phyloP scores from a whole-genome alignment of 2,329 filamentous ascomycete genomes.

The Fusarium hostae region DNA sequence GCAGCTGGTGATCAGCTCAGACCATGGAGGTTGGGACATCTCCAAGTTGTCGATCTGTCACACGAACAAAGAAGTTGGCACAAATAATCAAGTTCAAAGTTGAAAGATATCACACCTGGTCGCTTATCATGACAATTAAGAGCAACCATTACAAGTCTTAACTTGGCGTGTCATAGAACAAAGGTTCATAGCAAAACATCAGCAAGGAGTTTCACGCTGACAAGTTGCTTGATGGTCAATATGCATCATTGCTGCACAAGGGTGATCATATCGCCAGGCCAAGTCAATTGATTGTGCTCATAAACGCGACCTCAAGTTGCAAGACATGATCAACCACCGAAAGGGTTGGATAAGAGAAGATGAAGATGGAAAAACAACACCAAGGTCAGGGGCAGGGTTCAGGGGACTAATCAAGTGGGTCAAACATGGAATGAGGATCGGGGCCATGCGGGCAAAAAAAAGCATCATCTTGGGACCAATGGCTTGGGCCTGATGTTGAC shows the following conservation, averaged over 20 bases:
- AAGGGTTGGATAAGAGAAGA: constrained; percentile 32
- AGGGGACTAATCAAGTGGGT: constrained; percentile 33
- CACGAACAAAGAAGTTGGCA: neutral
- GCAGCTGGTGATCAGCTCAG: constrained; percentile 3
- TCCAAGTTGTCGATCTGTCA: constrained; percentile 13
- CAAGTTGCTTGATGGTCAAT: neutral
- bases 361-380: constrained; percentile 7
- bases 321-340: constrained; percentile 11
- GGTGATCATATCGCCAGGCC: neutral
- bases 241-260: neutral
- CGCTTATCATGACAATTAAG: constrained; percentile 5
- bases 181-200: neutral
- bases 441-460: constrained; percentile 20
- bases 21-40: neutral
- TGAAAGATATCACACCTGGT: constrained; percentile 8
- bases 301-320: constrained; percentile 3
- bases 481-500: constrained; percentile 30
- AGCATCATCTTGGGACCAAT: constrained; percentile 35
- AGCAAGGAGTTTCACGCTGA: neutral
- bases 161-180: neutral
- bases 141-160: neutral
- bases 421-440: constrained; percentile 28
- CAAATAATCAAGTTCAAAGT: constrained; percentile 7
- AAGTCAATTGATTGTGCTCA: neutral
- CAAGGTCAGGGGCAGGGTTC: constrained; percentile 34